These are phyloP conservation scores for Alternaria brassicicola DNA, from an alignment of 2,329 filamentous ascomycete genomes.

Conservation along the genomic window DNA sequence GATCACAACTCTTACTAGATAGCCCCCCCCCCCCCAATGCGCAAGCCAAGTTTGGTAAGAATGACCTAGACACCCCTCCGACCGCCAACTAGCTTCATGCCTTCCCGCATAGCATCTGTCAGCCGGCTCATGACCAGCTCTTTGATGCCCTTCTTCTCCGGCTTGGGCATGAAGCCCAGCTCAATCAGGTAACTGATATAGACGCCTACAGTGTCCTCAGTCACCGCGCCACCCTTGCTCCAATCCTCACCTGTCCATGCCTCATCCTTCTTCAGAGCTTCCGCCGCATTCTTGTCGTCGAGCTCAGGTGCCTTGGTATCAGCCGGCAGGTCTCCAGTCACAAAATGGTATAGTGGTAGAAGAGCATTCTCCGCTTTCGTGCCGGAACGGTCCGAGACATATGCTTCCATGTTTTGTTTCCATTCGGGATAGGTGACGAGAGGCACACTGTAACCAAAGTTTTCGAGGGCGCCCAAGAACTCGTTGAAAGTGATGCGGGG, in stretches of 20 bases:
- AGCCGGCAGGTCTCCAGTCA: conserved; percentile 70
- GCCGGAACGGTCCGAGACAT: conserved; percentile 63
- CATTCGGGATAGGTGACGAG: conserved; percentile 72
- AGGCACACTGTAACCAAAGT: conserved; percentile 74
- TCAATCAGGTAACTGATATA: conserved; percentile 69
- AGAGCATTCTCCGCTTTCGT: conserved; percentile 73
- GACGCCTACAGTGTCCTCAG: conserved; percentile 64
- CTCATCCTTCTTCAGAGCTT: conserved; percentile 67
- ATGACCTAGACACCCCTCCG: conserved; percentile 33
- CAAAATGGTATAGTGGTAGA: conserved; percentile 73
- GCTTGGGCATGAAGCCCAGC: conserved; percentile 64
- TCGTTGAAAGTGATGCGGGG: conserved; percentile 79
- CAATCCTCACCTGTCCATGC: conserved; percentile 65
- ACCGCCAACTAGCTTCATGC: conserved; percentile 43
- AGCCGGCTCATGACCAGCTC: conserved; percentile 35
- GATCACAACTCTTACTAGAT: neutral
- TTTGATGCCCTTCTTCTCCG: conserved; percentile 36
- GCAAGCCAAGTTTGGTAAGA: neutral
- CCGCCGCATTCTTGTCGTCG: conserved; percentile 72
- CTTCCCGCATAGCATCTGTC: conserved; percentile 43
- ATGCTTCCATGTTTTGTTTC: conserved; percentile 70
- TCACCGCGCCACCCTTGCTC: conserved; percentile 63
- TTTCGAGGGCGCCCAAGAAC: conserved; percentile 72
- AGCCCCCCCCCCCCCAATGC: neutral
- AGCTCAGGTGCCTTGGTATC: conserved; percentile 75